Conservation (phyloP, 2,329 filamentous ascomycete species). For the Gaeumannomyces sp. region DNA sequence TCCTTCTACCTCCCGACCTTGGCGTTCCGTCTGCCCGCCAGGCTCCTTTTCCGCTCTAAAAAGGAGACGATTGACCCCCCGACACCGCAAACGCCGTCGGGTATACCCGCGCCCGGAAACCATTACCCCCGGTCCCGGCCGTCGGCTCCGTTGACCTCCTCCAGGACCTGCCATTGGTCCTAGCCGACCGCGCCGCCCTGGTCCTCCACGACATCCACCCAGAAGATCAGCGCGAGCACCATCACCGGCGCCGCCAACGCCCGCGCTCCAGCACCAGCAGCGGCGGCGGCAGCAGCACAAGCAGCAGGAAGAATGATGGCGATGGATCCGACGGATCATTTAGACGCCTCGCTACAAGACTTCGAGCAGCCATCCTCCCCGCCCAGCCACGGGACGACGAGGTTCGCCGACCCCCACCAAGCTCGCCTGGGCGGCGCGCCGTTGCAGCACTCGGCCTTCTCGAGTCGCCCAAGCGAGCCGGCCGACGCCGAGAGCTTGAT, state of each 20-base stretch:
- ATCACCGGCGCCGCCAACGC: conserved; percentile 15
- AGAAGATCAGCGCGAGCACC: conserved; percentile 7
- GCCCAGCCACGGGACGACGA: conserved; percentile 22
- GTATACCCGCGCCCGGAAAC: conserved; percentile 13
- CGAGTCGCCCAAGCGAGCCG: conserved; percentile 28
- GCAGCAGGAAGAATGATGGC: conserved; percentile 11
- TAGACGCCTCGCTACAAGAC: conserved; percentile 49
- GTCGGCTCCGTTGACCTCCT: conserved; percentile 16
- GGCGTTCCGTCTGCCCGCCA: conserved; percentile 13
- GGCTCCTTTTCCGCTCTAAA: conserved; percentile 1
- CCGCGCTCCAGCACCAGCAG: conserved; percentile 25
- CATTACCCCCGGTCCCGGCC: conserved; percentile 10
- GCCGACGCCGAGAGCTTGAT: conserved; percentile 38
- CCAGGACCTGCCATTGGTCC: conserved; percentile 16
- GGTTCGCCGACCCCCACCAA: background rate
- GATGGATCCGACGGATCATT: conserved; percentile 24
- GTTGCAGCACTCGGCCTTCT: conserved; percentile 36
- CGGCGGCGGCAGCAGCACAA: conserved; percentile 14
- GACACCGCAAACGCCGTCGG: conserved; percentile 6
- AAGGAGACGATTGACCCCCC: conserved; percentile 10
- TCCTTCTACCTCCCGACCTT: conserved; percentile 39
- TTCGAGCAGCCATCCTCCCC: conserved; percentile 40
- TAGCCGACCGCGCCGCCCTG: conserved; percentile 15
- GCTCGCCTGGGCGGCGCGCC: conserved; percentile 25
- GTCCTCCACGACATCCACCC: conserved; percentile 9